Percentiles rank a stretch among this genome's conserved stretches.
These are phyloP conservation scores for Phytophthora litchii DNA, from an alignment of 352 stramenopile genomes.

Conservation along the genomic window DNA sequence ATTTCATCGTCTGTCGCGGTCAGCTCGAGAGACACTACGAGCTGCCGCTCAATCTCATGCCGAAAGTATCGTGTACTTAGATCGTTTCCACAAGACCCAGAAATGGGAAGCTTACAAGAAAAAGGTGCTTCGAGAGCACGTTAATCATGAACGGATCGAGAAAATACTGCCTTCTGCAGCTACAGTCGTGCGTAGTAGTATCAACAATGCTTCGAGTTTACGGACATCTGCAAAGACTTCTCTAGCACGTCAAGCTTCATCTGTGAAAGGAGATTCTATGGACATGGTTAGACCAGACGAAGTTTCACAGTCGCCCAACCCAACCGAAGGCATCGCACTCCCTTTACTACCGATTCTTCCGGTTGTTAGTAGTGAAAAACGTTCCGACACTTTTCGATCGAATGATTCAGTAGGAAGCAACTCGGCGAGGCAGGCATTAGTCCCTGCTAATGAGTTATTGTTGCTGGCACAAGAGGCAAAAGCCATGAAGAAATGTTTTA, in stretches of 20 bases:
- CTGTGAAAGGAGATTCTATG: not conserved
- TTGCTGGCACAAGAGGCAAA: slow-evolving; percentile 37
- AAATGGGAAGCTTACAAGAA: slow-evolving; percentile 72
- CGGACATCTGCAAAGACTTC: slow-evolving; percentile 6
- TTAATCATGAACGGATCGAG: slow-evolving; percentile 56
- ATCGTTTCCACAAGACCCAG: slow-evolving; percentile 71
- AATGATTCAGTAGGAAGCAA: not conserved
- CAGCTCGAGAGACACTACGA: slow-evolving; percentile 59
- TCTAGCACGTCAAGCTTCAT: slow-evolving; percentile 2
- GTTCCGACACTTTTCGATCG: not conserved
- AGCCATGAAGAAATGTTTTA: slow-evolving; percentile 23
- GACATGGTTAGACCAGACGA: not conserved
- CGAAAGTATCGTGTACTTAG: slow-evolving; percentile 65
- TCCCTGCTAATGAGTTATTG: slow-evolving; percentile 67
- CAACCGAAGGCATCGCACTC: not conserved
- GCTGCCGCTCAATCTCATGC: slow-evolving; percentile 47
- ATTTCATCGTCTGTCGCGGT: slow-evolving; percentile 68
- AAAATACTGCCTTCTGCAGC: slow-evolving; percentile 43
- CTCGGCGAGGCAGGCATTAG: slow-evolving; percentile 25
- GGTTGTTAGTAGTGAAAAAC: not conserved
- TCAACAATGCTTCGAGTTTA: not conserved
- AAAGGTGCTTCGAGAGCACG: slow-evolving; percentile 46
- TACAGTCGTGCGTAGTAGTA: not conserved
- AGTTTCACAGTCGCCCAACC: not conserved
- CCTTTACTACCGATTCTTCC: not conserved